Evolutionary conservation across 202 grass and related monocot genomes (phyloP), one percentile per base, ranked within the genome.

Genomic region (Brachypodium distachyon): DNA sequence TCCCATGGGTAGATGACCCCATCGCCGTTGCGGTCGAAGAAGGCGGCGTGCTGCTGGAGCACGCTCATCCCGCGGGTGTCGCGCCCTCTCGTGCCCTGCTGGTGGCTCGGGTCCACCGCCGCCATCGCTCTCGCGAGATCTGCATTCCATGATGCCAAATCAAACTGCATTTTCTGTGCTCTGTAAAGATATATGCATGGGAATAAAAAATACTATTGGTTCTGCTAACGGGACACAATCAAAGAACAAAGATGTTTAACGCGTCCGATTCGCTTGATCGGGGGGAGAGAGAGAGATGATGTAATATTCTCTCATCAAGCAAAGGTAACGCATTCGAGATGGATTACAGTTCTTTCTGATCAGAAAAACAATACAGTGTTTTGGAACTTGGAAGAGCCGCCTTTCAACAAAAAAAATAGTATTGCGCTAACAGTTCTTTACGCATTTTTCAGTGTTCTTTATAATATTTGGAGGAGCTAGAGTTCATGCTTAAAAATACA

Each of bases 1-100:
- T 93, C 91, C 91, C 87, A 87, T 12, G 91, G 91, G 71, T 93
- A 72, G 74, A 93, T 49, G 66, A 90, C 7, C 18, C 91, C 91
- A 32, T 90, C 77, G 26, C 82, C 85, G 43, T 90, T 83, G 73
- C 84, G 69, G 74, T 93, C 87, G 79, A 93, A 93, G 84, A 90
- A 93, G 61, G 91, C 62, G 0, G 26, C 91, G 79, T 93, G 91
- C 59, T 93, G 87, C 85, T 93, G 91, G 40, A 93, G 73, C 61
- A 90, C 87, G 51, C 69, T 93, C 74, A 90, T 52, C 14, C 82
- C 70, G 27, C 73, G 55, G 69, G 53, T 22, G 70, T 93, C 83
- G 29, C 80, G 65, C 2, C 76, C 83, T 19, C 33, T 43, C 22
- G 83, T 92, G 11, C 90, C 90, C 39, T 84, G 25, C 25, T 80